phyloP scores from a whole-genome alignment of 345 rosid species.

The Diplotaxis tenuifolia region DNA sequence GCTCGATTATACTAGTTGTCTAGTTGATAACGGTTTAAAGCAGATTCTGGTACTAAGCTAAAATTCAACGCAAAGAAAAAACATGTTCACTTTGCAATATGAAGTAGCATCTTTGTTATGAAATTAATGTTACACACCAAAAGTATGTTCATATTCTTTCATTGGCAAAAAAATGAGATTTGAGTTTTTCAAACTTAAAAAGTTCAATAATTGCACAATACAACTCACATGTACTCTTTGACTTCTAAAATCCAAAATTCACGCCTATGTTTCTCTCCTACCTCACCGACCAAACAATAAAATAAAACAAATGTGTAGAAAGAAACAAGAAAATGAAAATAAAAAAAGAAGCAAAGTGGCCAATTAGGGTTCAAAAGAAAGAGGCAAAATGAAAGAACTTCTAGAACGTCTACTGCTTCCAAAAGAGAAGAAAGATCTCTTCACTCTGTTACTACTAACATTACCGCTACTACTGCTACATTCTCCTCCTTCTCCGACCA shows the following conservation, averaged over 20 bases:
- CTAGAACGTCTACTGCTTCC: constrained; percentile 61
- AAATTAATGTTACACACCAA: not conserved
- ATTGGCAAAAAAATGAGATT: not conserved
- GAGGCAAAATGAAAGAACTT: constrained; percentile 63
- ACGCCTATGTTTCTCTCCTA: constrained; percentile 2
- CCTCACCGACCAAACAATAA: constrained; percentile 6
- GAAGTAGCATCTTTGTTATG: not conserved
- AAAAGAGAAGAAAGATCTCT: constrained; percentile 74
- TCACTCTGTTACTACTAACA: constrained; percentile 38
- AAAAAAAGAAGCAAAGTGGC: not conserved
- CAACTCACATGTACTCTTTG: constrained; percentile 19
- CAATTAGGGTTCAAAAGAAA: constrained; percentile 47
- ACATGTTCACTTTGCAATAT: not conserved
- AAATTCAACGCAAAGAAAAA: not conserved
- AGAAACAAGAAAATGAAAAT: not conserved
- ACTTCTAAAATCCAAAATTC: constrained; percentile 5
- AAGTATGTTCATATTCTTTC: not conserved
- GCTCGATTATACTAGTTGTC: not conserved
- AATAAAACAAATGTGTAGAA: not conserved
- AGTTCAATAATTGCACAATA: not conserved
- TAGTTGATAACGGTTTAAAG: not conserved
- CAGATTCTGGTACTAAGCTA: not conserved
- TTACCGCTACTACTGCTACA: constrained; percentile 19
- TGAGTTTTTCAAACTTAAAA: constrained; percentile 10
- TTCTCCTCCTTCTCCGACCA: constrained; percentile 35